Conservation (phyloP, 2,329 filamentous ascomycete genomes). For the Penicillium freii region DNA sequence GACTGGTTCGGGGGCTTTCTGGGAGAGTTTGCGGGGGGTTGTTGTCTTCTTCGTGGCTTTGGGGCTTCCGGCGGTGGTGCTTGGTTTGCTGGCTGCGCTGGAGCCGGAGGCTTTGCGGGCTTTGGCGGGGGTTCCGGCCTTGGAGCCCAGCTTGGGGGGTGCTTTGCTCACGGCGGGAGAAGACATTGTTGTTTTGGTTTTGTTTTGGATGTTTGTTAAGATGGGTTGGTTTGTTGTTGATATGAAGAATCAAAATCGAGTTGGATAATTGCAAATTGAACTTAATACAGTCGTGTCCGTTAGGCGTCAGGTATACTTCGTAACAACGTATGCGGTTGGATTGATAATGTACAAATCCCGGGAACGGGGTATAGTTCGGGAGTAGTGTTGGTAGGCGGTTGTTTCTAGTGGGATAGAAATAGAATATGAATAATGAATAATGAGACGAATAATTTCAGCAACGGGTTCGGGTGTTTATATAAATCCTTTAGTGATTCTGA, state of each 20-base stretch:
- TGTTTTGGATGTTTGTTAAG: neutral
- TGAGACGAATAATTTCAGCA: neutral
- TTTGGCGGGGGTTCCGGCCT: slow-evolving; percentile 23
- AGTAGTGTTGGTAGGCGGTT: neutral
- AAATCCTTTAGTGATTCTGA: slow-evolving; percentile 9
- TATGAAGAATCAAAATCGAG: neutral
- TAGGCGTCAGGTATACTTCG: slow-evolving; percentile 3
- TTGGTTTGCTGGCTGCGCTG: slow-evolving; percentile 22
- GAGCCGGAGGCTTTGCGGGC: slow-evolving; percentile 23
- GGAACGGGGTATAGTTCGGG: slow-evolving; percentile 7
- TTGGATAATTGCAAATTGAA: neutral
- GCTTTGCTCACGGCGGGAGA: slow-evolving; percentile 22
- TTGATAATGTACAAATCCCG: slow-evolving; percentile 2
- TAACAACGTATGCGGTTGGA: neutral
- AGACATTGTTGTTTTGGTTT: slow-evolving; percentile 14
- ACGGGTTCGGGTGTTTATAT: slow-evolving; percentile 2
- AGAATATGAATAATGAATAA: neutral
- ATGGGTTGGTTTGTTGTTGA: neutral
- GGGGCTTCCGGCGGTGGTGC: slow-evolving; percentile 4
- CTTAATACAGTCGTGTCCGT: neutral
- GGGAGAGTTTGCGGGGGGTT: slow-evolving; percentile 25
- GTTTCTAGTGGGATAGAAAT: slow-evolving; percentile 6
- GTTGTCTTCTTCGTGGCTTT: slow-evolving; percentile 22
- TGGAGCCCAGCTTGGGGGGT: slow-evolving; percentile 23
- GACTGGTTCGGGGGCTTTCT: slow-evolving; percentile 22